A percentile compares a stretch with the other conserved stretches of the same genome.
These are phyloP conservation scores for Polyporus arcularius DNA, from an alignment of 768 basidiomycete genomes.

Conservation along the genomic window DNA sequence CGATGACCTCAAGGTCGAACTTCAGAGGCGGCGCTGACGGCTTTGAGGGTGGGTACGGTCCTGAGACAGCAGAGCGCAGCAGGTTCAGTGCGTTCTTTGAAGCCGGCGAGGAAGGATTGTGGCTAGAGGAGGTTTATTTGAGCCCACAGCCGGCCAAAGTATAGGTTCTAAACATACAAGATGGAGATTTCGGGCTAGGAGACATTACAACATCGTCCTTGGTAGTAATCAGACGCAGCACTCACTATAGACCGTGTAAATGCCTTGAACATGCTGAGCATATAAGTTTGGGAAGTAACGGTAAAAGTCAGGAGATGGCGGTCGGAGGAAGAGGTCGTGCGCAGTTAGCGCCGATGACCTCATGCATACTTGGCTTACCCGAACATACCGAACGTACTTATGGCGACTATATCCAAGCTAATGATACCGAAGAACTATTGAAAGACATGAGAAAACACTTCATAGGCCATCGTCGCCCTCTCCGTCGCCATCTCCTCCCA, in stretches of 20 bases:
- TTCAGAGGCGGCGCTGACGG: conserved; percentile 52
- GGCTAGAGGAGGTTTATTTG: conserved; percentile 41
- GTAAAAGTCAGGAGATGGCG: too few species aligned
- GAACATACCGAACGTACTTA: too few species aligned
- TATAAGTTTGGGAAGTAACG: neutral
- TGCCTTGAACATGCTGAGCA: conserved; percentile 19
- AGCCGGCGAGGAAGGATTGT: conserved; percentile 63
- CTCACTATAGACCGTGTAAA: conserved; percentile 22
- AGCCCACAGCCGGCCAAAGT: neutral
- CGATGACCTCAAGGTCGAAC: conserved; percentile 74
- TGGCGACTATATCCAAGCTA: too few species aligned
- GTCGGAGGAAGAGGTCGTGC: too few species aligned
- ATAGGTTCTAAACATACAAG: neutral
- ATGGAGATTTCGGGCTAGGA: neutral
- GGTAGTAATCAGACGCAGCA: neutral
- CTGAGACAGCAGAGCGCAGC: conserved; percentile 57
- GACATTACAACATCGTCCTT: neutral
- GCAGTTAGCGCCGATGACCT: too few species aligned
- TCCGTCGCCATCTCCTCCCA: conserved; percentile 33
- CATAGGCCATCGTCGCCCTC: conserved; percentile 31
- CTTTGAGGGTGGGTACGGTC: conserved; percentile 60
- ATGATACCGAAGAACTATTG: too few species aligned
- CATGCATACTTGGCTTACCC: too few species aligned
- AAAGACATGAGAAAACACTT: neutral
- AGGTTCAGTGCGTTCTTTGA: conserved; percentile 63